Base-by-base conservation (phyloP, 1,284 basidiomycete genomes). In the Irpex sp. region DNA sequence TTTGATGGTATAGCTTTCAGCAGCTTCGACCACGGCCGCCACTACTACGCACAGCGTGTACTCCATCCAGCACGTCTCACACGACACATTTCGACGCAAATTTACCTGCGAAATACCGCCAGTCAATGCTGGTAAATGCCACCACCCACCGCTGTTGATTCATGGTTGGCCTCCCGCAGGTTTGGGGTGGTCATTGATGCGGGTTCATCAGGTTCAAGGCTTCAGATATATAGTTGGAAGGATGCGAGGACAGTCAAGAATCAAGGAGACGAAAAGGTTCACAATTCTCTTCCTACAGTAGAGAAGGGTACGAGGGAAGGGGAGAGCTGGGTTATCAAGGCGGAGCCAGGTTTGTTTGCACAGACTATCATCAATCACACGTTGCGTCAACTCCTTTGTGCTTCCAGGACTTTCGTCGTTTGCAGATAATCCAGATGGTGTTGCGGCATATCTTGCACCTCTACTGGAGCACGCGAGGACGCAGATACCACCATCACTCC, bases 141-240 rank as follows among this genome's bases (percentile, higher is more conserved):
- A 58, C 89, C 91, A 63, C 88, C 89, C 64, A 86, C 82, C 63
- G 81, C 79, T 57, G 80, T 80, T 68, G 84, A 92, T 71, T 74
- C 86, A 67, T 93, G 92, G 91, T 82, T 92, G 61, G 77, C 83
- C 62, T 86, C 88, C 61, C 89, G 93, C 67, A 89, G 90, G 69
- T 99, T 97, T 78, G 96, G 95, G 58, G 88, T 99, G 65, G 94
- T 99, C 63, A 92, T 99, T 74, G 97, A 99, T 80, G 97, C 97
- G 70, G 97, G 97, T 67, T 97, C 95, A 72, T 98, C 95, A 9
- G 97, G 97, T 43, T 98, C 96, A 5, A 84, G 97, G 57, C 82
- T 98, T 56, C 96, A 97, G 77, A 94, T 99, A 68, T 99, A 99
- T 80, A 95, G 93, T 71, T 99, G 97, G 97, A 88, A 85, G 67